phyloP scores from a whole-genome alignment of 495 filamentous ascomycete genomes.

The Penicillium atrosanguineum region DNA sequence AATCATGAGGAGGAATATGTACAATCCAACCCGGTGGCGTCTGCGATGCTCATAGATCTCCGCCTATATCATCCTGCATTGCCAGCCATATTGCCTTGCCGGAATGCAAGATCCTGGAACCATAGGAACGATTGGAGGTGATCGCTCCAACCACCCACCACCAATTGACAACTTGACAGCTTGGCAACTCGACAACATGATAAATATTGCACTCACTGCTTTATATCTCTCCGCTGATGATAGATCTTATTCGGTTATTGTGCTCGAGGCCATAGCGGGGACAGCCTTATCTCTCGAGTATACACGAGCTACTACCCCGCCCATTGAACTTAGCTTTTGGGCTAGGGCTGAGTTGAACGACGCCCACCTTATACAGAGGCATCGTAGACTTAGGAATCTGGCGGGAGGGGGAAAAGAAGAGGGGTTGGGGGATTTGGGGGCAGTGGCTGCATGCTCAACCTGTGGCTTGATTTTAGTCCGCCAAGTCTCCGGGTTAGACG shows the following conservation, averaged over 20 bases:
- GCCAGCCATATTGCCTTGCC: slow-evolving; percentile 16
- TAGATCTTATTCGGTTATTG: neutral
- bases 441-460: slow-evolving; percentile 18
- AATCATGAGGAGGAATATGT: neutral
- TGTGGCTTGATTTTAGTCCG: slow-evolving; percentile 29
- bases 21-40: neutral
- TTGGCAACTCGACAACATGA: neutral
- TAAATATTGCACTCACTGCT: neutral
- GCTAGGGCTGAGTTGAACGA: neutral
- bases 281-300: neutral
- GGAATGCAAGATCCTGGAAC: slow-evolving; percentile 12
- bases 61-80: slow-evolving; percentile 2
- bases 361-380: neutral
- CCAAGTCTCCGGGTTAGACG: slow-evolving; percentile 27
- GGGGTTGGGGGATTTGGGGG: slow-evolving; percentile 9
- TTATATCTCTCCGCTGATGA: neutral
- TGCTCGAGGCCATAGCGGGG: neutral
- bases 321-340: neutral
- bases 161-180: neutral
- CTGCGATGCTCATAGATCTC: neutral
- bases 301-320: neutral
- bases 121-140: neutral
- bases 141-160: neutral
- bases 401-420: slow-evolving; percentile 2
- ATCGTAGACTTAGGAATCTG: neutral